A percentile compares a stretch with the other conserved stretches of the same genome.
Evolutionary conservation across 148 eudicot species (phyloP).

Genomic region (Rhododendron simsii): DNA sequence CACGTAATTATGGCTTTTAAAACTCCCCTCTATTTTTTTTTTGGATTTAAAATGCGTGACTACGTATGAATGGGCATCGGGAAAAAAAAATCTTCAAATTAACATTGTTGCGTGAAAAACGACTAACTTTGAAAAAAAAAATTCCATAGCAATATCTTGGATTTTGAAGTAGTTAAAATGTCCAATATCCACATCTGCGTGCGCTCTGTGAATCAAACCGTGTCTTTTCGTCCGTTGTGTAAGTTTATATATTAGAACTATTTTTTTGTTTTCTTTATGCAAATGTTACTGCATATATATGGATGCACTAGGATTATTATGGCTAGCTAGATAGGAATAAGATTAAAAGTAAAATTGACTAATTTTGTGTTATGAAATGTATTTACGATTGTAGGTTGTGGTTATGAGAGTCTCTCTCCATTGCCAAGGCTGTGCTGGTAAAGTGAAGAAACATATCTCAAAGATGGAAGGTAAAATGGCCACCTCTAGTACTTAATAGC

Average conservation of each 20-base stretch:
- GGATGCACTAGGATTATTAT: background rate
- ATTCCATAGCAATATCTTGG: too few species aligned
- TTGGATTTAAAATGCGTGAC: too few species aligned
- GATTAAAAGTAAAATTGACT: background rate
- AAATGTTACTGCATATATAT: background rate
- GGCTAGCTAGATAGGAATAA: background rate
- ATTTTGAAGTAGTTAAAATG: too few species aligned
- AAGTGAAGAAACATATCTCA: constrained; percentile 68
- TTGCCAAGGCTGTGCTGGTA: constrained; percentile 88
- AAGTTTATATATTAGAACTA: too few species aligned
- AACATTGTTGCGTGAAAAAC: background rate
- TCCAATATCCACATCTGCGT: too few species aligned
- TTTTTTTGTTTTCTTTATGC: background rate
- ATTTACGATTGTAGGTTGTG: constrained; percentile 44
- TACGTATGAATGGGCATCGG: too few species aligned
- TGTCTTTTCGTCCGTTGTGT: background rate
- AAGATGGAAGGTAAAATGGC: constrained; percentile 66
- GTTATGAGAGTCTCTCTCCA: constrained; percentile 81
- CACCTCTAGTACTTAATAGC: background rate
- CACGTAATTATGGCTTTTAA: background rate
- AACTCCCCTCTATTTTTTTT: too few species aligned
- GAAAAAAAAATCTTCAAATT: background rate
- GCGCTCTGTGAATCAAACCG: background rate
- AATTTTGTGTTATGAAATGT: background rate
- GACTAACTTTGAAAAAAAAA: background rate